phyloP scores from a whole-genome alignment of 306 rosid genomes.

The Malus sylvestris region DNA sequence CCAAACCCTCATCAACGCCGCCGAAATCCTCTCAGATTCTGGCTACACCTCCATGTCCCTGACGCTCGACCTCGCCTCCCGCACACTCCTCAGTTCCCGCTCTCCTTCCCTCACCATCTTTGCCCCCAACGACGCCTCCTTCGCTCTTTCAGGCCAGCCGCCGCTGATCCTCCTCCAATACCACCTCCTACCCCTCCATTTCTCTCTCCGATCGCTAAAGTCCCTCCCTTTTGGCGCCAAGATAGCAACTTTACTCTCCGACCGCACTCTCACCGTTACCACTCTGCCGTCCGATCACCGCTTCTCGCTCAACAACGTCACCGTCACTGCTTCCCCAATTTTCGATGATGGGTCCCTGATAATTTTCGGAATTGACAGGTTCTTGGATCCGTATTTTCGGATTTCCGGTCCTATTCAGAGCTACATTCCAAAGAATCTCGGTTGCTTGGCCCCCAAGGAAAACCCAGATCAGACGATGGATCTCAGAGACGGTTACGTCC shows the following conservation, averaged over 20 bases:
- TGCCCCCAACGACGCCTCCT: constrained; percentile 36
- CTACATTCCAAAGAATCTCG: background rate
- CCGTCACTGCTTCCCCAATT: constrained; percentile 28
- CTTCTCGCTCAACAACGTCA: constrained; percentile 48
- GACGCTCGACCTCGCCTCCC: constrained; percentile 43
- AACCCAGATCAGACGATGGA: background rate
- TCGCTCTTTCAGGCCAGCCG: constrained; percentile 21
- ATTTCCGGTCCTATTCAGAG: background rate
- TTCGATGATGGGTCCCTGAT: constrained; percentile 37
- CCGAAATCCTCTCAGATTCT: constrained; percentile 41
- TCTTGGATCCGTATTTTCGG: constrained; percentile 41
- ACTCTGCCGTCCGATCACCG: background rate
- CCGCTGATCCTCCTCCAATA: constrained; percentile 40
- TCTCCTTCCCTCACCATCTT: constrained; percentile 40
- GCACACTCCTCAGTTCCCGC: constrained; percentile 11
- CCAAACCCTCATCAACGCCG: constrained; percentile 42
- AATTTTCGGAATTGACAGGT: constrained; percentile 25
- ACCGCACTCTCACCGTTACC: constrained; percentile 37
- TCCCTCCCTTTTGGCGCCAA: constrained; percentile 54
- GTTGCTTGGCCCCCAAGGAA: background rate
- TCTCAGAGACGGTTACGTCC: background rate
- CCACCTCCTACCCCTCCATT: constrained; percentile 50
- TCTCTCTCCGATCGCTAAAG: constrained; percentile 33
- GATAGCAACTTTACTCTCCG: constrained; percentile 37
- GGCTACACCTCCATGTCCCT: constrained; percentile 54